Evolutionary conservation across 2,329 filamentous ascomycete genomes (phyloP).

Genomic region (Monilinia polystroma): DNA sequence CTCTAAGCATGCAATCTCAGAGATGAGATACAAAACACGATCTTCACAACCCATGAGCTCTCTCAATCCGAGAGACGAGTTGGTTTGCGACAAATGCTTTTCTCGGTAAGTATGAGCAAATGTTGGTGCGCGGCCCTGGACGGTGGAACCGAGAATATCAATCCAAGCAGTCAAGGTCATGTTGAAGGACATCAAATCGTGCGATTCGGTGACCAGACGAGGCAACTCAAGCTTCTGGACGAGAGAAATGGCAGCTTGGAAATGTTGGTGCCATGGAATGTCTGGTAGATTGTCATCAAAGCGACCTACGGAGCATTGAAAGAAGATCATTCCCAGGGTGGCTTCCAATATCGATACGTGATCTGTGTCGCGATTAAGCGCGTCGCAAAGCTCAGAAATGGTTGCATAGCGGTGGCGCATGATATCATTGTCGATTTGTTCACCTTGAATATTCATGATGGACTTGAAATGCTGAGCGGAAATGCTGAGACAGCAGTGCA

Average conservation of each 20-base stretch:
- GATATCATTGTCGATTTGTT: conserved; percentile 85
- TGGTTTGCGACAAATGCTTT: conserved; percentile 73
- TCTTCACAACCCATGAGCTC: conserved; percentile 98
- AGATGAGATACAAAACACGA: conserved; percentile 95
- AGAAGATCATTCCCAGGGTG: conserved; percentile 91
- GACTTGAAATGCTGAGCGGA: conserved; percentile 90
- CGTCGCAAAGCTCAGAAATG: conserved; percentile 80
- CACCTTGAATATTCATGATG: conserved; percentile 62
- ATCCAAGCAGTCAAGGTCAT: conserved; percentile 96
- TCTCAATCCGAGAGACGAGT: conserved; percentile 68
- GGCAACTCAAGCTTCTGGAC: conserved; percentile 83
- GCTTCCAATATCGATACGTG: conserved; percentile 89
- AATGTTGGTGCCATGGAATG: conserved; percentile 96
- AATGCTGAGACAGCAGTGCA: conserved; percentile 94
- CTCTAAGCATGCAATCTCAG: conserved; percentile 94
- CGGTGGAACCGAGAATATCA: conserved; percentile 91
- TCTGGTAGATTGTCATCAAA: conserved; percentile 82
- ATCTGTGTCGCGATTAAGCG: conserved; percentile 75
- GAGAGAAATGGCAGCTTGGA: conserved; percentile 83
- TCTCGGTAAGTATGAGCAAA: conserved; percentile 96
- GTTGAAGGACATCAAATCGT: conserved; percentile 64
- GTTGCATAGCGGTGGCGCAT: conserved; percentile 88
- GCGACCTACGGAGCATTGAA: conserved; percentile 87
- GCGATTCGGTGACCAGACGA: conserved; percentile 60
- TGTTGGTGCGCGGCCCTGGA: conserved; percentile 79